Evolutionary conservation across 768 basidiomycete species (phyloP), one percentile per base, ranked within the genome.

Genomic region (Pleurotus platypus): DNA sequence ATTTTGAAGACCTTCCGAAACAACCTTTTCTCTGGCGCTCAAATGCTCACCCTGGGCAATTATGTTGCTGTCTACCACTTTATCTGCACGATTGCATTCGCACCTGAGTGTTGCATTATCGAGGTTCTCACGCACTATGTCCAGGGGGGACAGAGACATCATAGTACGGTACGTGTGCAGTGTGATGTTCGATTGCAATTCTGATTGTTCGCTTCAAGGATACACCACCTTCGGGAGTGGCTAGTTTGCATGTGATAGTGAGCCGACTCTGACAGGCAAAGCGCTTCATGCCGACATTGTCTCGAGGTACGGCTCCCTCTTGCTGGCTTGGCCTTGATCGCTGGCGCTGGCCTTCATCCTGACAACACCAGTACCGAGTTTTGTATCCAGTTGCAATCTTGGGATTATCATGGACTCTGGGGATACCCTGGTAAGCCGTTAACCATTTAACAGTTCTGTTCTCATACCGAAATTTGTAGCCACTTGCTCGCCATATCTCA

Each of bases 11-110:
- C 40, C 40, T 18, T 15, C 18, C 40, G 40, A 58, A 75, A 75
- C 59, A 69, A 73, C 45, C 55, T 69, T 4, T 71, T 67, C 57
- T 62, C 69, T 9, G 72, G 72, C 5, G 72, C 70, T 6, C 61
- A 63, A 0, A 43, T 68, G 13, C 64, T 73, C 1, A 58, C 59
- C 1, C 55, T 75, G 16, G 67, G 67, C 0, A 66, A 68, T 24
- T 55, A 57, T 49, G 24, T 50, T 27, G 26, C 26, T 27, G 26
- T 27, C 26, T 27, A 27, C 26, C 26, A 27, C 26, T 27, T 27
- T 27, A 27, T 27, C 26, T 27, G 26, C 26, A 27, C 26, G 26
- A 27, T 27, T 27, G 26, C 26, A 27, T 27, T 27, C 26, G 26
- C 26, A 27, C 26, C 26, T 27, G 26, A 27, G 69, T n/a, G 64